Evolutionary conservation across 1,284 basidiomycete species (phyloP).

Genomic region (Cryptococcus hybrid): DNA sequence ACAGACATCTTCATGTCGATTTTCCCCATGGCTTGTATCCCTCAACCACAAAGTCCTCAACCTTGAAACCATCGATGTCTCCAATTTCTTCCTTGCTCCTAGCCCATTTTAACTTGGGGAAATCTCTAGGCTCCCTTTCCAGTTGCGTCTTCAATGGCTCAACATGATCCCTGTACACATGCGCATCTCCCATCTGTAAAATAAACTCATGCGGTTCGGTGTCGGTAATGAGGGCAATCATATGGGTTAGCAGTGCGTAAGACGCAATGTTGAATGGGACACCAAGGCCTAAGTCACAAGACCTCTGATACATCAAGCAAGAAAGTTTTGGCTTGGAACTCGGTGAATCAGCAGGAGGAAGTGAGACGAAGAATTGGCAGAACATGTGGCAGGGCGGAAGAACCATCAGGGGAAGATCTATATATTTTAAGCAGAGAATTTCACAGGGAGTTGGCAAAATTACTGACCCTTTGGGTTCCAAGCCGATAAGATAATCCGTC

Average conservation of each 20-base stretch:
- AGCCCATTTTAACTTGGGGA: conserved; percentile 76
- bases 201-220: conserved; percentile 85
- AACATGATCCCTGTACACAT: conserved; percentile 92
- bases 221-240: conserved; percentile 88
- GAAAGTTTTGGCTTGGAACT: conserved; percentile 67
- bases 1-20: conserved; percentile 99
- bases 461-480: conserved; percentile 92
- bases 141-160: conserved; percentile 81
- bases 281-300: conserved; percentile 93
- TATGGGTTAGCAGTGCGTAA: conserved; percentile 93
- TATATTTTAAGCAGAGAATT: background rate
- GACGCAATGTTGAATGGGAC: conserved; percentile 99
- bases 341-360: conserved; percentile 56
- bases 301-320: conserved; percentile 97
- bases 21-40: conserved; percentile 79
- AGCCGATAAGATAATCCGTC: conserved; percentile 92
- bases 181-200: conserved; percentile 93
- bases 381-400: conserved; percentile 98
- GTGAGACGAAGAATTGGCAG: conserved; percentile 96
- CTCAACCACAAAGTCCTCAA: conserved; percentile 78
- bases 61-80: conserved; percentile 75
- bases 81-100: conserved; percentile 59
- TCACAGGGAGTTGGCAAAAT: background rate
- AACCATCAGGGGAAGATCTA: conserved; percentile 91
- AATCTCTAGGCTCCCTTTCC: conserved; percentile 70